A percentile compares a stretch with the other conserved stretches of the same genome.
These are phyloP conservation scores for Centrapalus pauciflorus DNA, from an alignment of 129 eudicot species.

Conservation along the genomic window DNA sequence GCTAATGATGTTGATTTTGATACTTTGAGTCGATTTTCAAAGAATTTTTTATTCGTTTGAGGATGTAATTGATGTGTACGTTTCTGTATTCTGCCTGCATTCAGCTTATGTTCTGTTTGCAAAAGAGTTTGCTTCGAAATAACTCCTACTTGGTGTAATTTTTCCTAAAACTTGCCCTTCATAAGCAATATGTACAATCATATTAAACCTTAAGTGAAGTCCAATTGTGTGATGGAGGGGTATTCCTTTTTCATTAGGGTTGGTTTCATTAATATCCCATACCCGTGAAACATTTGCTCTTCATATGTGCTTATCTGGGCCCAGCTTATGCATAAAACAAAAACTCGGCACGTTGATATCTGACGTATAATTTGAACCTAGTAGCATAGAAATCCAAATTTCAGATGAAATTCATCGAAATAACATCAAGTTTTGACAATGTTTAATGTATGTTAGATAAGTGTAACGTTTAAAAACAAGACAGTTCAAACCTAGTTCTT, in stretches of 20 bases:
- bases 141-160: not conserved
- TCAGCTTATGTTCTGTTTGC: not conserved
- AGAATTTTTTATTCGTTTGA: constrained; percentile 7
- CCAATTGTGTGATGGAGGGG: not conserved
- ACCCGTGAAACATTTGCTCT: too few species aligned
- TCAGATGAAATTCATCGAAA: not conserved
- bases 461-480: not conserved
- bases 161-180: not conserved
- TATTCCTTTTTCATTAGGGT: not conserved
- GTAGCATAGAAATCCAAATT: not conserved
- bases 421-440: not conserved
- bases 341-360: not conserved
- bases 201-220: not conserved
- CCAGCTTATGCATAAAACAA: not conserved
- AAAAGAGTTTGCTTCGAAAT: not conserved
- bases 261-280: not conserved
- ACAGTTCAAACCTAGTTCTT: not conserved
- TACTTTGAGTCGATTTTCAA: constrained; percentile 7
- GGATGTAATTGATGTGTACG: not conserved
- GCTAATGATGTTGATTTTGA: constrained; percentile 19
- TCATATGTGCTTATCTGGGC: not conserved
- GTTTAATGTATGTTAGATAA: not conserved
- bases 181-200: not conserved
- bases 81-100: not conserved
- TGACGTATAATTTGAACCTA: not conserved